Base-by-base conservation (phyloP, 306 rosid genomes). In the Begonia fuchsioides region DNA sequence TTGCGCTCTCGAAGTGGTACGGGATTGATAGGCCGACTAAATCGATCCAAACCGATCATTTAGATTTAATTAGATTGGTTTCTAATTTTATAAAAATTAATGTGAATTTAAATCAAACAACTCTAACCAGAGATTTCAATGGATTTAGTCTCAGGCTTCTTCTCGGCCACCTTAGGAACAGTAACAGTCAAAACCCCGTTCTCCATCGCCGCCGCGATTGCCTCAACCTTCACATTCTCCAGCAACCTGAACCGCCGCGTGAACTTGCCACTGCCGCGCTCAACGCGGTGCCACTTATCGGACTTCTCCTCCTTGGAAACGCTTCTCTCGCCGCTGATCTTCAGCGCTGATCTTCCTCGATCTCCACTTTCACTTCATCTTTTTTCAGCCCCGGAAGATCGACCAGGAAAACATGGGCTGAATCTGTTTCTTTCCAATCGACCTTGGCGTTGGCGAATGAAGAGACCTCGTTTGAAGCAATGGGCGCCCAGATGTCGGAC, bases 221-320 rank as follows among this genome's bases (percentile, higher is more conserved):
- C 54, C 11, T 66, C 57, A 2, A 41, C 43, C 9, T n/a, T 19
- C 7, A 52, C 60, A 41, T 80, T 70, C 11, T 70, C 53, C 13
- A 83, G 83, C 61, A 80, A 12, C 10, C 20, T 32, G 20, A 80
- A 43, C 3, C 78, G 67, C 45, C 72, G 68, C 10, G 70, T 44
- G 43, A 72, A 61, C 4, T 61, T 55, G 9, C 68, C 76, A 1
- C 65, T 56, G 10, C 63, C 49, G 3, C 39, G 43, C 39, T 73
- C 78, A 0, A 73, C 17, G 0, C 32, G 55, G 48, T 59, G 63
- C 67, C 69, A 65, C 6, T 15, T 47, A 6, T 60, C 73, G 2
- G 20, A 15, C 12, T 49, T 66, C 43, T 70, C 72, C 18, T 70
- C 58, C 41, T 47, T 67, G 67, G 54, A 60, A 6, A 45, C 39